Evolutionary conservation across 1,284 basidiomycete genomes (phyloP), one percentile per base, ranked within the genome.

Genomic region (Mycena citricolor): DNA sequence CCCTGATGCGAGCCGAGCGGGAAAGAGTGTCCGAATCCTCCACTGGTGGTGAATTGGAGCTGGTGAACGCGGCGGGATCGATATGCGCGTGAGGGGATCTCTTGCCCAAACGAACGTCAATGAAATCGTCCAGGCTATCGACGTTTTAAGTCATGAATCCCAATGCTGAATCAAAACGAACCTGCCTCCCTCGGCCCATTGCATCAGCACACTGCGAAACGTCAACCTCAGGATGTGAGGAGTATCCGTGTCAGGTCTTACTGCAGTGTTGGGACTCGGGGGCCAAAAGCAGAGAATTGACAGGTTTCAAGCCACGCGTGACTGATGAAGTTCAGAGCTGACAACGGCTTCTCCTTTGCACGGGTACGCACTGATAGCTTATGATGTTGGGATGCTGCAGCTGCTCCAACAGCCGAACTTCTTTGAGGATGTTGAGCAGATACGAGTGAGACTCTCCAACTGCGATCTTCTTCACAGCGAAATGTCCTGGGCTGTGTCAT

Each of bases 391-490:
- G 87, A 67, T 97, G 94, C 41, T 86, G 81, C 4, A 97, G 69
- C n/a, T 78, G 73, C 61, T 97, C 92, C 39, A 97, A 70, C 5
- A 94, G 70, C 36, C 87, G 83, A 31, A 93, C 86, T 70, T 94
- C 92, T 39, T 81, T 78, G 23, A 95, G 68, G 42, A 90, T 92
- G 38, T 82, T 81, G 31, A 91, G 66, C 3, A 94, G 72, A 67
- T 95, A 94, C 0, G 81, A 71, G 55, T 90, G 86, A 0, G 89
- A 93, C 55, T 90, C 81, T 24, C 94, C 93, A 0, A 97, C 88
- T 0, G 93, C 92, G 25, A 97, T 91, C 63, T 95, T 97, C 69
- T 97, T 97, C 39, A 97, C 89, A 0, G 94, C 94, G 60, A 93
- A 94, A 55, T 82, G 80, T 22, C 85, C 86, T 82, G 43, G 40